Base-by-base conservation (phyloP, 208 protist species). In the Histomonas meleagridis region DNA sequence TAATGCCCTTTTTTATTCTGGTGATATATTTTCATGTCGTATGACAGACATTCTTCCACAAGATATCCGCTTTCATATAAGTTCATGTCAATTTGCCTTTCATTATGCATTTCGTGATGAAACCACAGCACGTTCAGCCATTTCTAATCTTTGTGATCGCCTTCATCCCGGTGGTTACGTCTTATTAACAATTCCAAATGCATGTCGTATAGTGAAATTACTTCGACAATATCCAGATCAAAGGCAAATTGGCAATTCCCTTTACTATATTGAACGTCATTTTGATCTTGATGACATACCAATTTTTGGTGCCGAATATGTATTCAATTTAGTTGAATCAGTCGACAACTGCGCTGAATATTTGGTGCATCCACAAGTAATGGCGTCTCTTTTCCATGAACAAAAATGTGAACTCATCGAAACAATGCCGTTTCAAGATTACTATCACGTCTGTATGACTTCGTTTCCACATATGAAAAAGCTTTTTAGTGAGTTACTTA, bases 201-300 rank as follows among this genome's bases (percentile, higher is more conserved):
- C 76, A 53, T 86, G 43, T 49, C 4, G 43, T 14, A 32, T 86
- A 2, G 76, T 86, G 1, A 48, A 86, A 55, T 46, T 86, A 46
- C 38, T 86, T 32, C 40, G 76, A 5, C 46, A 86, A 16, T 18
- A 79, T 46, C 16, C 40, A 57, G 40, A 0, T 51, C 32, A 72
- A 43, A 32, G 65, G 40, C 32, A 12, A 16, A 72, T 72, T 12
- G 40, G 46, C 51, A 86, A 86, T 86, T 43, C 43, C 18, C 76
- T 86, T 55, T 86, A 86, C 18, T 55, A 3, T 18, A 48, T 46
- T 51, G 46, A 86, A 55, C 9, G 76, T 18, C 51, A 55, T 38
- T 86, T 86, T 55, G 76, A 86, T 32, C 4, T 86, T 7, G 46
- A 86, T 32, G 55, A 86, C 55, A 79, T 79, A 49, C 70, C 70